Percentiles rank a stretch among this genome's conserved stretches.
These are phyloP conservation scores for Kodamaea laetipori DNA, from an alignment of 805 yeast species.

Conservation along the genomic window DNA sequence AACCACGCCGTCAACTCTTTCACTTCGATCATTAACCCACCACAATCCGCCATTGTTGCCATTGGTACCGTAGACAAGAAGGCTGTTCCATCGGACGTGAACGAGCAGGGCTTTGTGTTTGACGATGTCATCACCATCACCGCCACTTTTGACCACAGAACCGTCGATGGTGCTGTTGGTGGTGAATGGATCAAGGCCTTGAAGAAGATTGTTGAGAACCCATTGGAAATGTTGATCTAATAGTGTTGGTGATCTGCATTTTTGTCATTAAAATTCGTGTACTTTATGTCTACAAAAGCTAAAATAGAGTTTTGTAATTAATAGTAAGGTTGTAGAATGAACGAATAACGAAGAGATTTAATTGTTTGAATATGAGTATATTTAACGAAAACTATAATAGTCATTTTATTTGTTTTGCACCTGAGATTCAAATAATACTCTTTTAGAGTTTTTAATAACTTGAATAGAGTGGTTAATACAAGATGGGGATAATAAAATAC, in stretches of 20 bases:
- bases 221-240: conserved; percentile 87
- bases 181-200: conserved; percentile 95
- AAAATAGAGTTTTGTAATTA: conserved; percentile 2
- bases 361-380: no score
- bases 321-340: background rate
- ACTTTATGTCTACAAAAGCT: conserved; percentile 2
- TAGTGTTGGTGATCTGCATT: background rate
- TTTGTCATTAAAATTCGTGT: conserved; percentile 4
- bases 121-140: conserved; percentile 90
- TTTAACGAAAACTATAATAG: no score
- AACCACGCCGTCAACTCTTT: conserved; percentile 88
- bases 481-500: no score
- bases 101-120: conserved; percentile 89
- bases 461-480: no score
- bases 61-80: conserved; percentile 90
- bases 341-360: background rate
- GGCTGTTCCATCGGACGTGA: conserved; percentile 89
- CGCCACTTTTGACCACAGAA: conserved; percentile 98
- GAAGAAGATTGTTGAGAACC: conserved; percentile 91
- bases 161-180: conserved; percentile 96
- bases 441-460: no score
- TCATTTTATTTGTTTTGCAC: no score
- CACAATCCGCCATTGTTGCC: conserved; percentile 93
- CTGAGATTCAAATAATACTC: no score
- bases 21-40: conserved; percentile 98